Evolutionary conservation across 2,329 filamentous ascomycete species (phyloP), one percentile per base, ranked within the genome.

Genomic region (Berkeleyomyces basicola): DNA sequence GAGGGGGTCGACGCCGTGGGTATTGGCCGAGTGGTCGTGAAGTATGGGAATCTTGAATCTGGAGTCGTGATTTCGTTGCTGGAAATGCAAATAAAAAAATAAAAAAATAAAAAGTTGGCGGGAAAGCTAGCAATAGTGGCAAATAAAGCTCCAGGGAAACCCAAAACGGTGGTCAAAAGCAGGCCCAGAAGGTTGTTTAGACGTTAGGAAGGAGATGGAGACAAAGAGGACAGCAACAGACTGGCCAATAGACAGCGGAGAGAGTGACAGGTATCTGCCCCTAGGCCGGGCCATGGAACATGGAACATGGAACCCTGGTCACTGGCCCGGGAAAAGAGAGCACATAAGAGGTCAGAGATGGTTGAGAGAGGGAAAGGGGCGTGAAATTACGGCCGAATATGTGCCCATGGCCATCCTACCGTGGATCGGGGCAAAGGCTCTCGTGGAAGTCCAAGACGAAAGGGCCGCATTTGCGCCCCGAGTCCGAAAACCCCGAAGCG

Each of bases 141-240:
- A 55, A 37, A 55, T 55, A 55, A 55, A 55, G 51, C 51, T 37
- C 40, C 6, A 9, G 40, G 3, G 6, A 36, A 44, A 44, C 57
- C 57, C 40, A 59, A 59, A 59, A 44, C 7, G 57, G 57, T 10
- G 23, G 57, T n/a, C 57, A 46, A 59, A 59, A 59, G 57, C 44
- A 59, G 23, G 40, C 40, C 33, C 33, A 59, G 43, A 44, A 55
- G 49, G 23, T 23, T 23, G 23, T 23, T 23, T 23, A 23, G 49
- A 53, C 49, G 14, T 53, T 53, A 36, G 36, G 49, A 53, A 53
- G 49, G 49, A 42, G 40, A 46, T 7, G 40, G 31, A 59, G 37
- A 44, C 14, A 39, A 59, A 31, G 16, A 39, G 46, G 43, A n/a
- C 36, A 59, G 44, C 33, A 14, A 39, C 23, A 59, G 23, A 46